Base-by-base conservation (phyloP, 805 yeast genomes). In the Wickerhamomyces sydowiorum region DNA sequence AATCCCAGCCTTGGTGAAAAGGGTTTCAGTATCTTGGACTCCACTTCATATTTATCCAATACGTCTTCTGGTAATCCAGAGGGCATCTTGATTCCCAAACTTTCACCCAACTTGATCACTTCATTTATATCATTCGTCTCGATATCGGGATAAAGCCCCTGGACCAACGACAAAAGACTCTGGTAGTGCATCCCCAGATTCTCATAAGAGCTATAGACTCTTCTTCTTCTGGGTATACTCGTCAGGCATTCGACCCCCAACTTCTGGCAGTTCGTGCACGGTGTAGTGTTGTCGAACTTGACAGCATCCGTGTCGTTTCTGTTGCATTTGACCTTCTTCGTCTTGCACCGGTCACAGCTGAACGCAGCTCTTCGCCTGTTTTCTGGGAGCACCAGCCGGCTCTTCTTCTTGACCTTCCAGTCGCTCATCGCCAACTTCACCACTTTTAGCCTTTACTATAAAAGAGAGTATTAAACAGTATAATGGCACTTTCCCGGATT, bases 291-390 rank as follows among this genome's bases (percentile, higher is more conserved):
- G 44, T 66, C 71, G 43, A 56, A 67, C 44, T 57, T 20, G 4
- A 19, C 59, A 38, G 58, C 62, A 29, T 59, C 50, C 3, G 49
- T 48, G 8, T 57, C 65, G 2, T 61, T 42, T 29, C 76, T 47
- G 27, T 62, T 58, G 51, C 77, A 72, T 32, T 66, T 67, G 29
- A 67, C 64, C 56, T 72, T 72, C 32, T 70, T 55, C 13, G 59
- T 39, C 50, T 70, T 70, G 46, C 77, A 72, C 13, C 75, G 48
- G 48, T 72, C 76, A 44, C 77, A 72, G 8, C 69, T 61, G 51
- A 62, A 70, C 4, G 67, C 60, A 0, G 75, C 75, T 37, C 76
- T 47, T 36, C 65, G 62, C 19, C 75, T 49, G 20, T 57, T 53
- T 34, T 65, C 70, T 1, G 66, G 58, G 0, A 69, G 53, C 0